Conservation (phyloP, 2,329 filamentous ascomycete species). For the Curvularia hawaiiensis region DNA sequence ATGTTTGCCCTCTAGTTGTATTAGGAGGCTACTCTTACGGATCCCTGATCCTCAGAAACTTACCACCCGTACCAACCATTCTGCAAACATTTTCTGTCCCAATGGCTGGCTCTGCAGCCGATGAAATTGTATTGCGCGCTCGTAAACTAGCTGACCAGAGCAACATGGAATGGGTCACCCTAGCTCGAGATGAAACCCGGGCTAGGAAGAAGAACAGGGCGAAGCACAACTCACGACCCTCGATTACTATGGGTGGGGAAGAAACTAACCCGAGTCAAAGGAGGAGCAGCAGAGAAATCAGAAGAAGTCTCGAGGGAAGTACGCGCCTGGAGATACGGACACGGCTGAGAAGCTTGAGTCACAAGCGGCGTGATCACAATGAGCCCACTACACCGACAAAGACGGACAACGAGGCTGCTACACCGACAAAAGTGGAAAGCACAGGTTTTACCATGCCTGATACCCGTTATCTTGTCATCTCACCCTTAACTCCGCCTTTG, state of each 20-base stretch:
- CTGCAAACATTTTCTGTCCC: constrained; percentile 64
- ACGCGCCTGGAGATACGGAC: constrained; percentile 45
- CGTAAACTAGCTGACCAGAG: constrained; percentile 69
- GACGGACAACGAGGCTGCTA: constrained; percentile 8
- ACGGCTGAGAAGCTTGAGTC: constrained; percentile 36
- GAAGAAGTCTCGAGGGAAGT: constrained; percentile 37
- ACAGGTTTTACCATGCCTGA: constrained; percentile 23
- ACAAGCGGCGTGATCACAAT: constrained; percentile 23
- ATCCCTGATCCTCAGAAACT: constrained; percentile 75
- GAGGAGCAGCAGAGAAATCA: constrained; percentile 49
- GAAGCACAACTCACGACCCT: constrained; percentile 26
- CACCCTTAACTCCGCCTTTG: constrained; percentile 53
- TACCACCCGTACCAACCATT: constrained; percentile 65
- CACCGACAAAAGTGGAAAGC: constrained; percentile 11
- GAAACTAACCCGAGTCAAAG: constrained; percentile 50
- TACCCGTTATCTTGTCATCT: constrained; percentile 52
- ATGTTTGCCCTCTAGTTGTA: constrained; percentile 52
- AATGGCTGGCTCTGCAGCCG: constrained; percentile 60
- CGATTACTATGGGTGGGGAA: constrained; percentile 53
- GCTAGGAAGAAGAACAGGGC: constrained; percentile 35
- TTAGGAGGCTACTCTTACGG: constrained; percentile 91
- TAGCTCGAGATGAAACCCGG: constrained; percentile 29
- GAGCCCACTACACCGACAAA: constrained; percentile 12
- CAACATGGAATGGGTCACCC: constrained; percentile 52
- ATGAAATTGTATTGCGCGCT: constrained; percentile 74